Conservation (phyloP, 164 flowering plant genomes). For the Santalum album region DNA sequence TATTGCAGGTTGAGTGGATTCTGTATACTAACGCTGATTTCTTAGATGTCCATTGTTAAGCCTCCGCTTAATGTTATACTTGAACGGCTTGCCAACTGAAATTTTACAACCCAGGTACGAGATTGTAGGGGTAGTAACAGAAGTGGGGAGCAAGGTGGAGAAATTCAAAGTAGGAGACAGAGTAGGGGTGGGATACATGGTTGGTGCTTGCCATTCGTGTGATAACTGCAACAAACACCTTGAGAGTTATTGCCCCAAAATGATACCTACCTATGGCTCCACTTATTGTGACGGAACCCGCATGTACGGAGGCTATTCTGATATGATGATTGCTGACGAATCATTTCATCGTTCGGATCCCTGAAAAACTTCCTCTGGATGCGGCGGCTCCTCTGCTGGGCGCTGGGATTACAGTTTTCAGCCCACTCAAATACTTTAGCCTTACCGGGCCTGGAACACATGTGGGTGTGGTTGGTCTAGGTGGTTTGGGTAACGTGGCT, state of each 20-base stretch:
- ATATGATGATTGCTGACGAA: not conserved
- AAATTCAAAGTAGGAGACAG: slow-evolving; percentile 12
- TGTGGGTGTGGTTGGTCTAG: slow-evolving; percentile 1
- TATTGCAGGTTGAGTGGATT: no score
- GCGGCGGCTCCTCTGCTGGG: slow-evolving; percentile 2
- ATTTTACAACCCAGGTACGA: slow-evolving; percentile 8
- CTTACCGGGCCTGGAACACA: not conserved
- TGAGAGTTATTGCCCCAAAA: slow-evolving; percentile 1
- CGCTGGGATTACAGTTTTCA: slow-evolving; percentile 4
- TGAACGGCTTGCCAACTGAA: no score
- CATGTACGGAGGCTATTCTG: slow-evolving; percentile 1
- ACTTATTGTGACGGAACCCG: not conserved
- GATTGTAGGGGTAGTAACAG: slow-evolving; percentile 11
- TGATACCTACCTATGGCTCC: not conserved
- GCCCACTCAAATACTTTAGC: not conserved
- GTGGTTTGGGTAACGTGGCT: slow-evolving; percentile 2
- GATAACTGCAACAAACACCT: not conserved
- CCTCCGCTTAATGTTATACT: no score
- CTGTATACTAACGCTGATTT: no score
- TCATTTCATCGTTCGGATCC: not conserved
- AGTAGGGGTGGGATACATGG: slow-evolving; percentile 12
- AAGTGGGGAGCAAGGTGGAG: slow-evolving; percentile 9
- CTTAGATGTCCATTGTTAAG: no score
- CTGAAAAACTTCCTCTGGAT: not conserved
- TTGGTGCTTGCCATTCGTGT: slow-evolving; percentile 2